phyloP scores from a whole-genome alignment of 2,329 filamentous ascomycete genomes.

The Setomelanomma holmii region DNA sequence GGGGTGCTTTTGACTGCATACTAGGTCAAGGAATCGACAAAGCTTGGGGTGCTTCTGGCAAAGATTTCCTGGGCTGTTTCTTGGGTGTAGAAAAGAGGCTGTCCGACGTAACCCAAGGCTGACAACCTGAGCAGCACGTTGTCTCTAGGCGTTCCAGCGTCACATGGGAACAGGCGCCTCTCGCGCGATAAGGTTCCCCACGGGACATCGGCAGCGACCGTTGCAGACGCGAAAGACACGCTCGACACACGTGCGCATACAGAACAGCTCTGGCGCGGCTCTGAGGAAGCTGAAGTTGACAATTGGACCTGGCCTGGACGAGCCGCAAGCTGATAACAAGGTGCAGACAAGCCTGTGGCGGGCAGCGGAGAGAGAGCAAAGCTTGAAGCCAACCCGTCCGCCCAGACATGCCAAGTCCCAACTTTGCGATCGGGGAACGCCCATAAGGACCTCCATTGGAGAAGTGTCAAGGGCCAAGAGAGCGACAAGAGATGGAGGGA shows the following conservation, averaged over 20 bases:
- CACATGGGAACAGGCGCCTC: conserved; percentile 6
- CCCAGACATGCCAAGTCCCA: conserved; percentile 40
- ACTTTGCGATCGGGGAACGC: conserved; percentile 14
- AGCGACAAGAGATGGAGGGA: conserved; percentile 31
- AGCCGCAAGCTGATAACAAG: too few relatives aligned
- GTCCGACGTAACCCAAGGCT: conserved; percentile 8
- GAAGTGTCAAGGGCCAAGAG: conserved; percentile 32
- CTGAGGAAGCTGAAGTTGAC: not conserved
- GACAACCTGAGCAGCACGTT: conserved; percentile 12
- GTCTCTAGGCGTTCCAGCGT: conserved; percentile 20
- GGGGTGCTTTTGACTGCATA: conserved; percentile 11
- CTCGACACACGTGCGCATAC: not conserved
- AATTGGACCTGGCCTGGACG: too few relatives aligned
- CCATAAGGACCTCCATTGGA: conserved; percentile 32
- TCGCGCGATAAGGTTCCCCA: not conserved
- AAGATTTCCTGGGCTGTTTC: conserved; percentile 10
- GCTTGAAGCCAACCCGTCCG: conserved; percentile 28
- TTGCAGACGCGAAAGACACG: not conserved
- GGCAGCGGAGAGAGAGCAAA: conserved; percentile 23
- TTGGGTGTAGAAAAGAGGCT: conserved; percentile 13
- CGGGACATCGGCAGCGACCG: not conserved
- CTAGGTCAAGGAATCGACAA: conserved; percentile 8
- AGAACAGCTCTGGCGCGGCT: too few relatives aligned
- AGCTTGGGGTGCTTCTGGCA: conserved; percentile 15
- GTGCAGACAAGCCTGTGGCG: conserved; percentile 38